phyloP scores from a whole-genome alignment of 345 rosid genomes.

The Hibiscus trionum region DNA sequence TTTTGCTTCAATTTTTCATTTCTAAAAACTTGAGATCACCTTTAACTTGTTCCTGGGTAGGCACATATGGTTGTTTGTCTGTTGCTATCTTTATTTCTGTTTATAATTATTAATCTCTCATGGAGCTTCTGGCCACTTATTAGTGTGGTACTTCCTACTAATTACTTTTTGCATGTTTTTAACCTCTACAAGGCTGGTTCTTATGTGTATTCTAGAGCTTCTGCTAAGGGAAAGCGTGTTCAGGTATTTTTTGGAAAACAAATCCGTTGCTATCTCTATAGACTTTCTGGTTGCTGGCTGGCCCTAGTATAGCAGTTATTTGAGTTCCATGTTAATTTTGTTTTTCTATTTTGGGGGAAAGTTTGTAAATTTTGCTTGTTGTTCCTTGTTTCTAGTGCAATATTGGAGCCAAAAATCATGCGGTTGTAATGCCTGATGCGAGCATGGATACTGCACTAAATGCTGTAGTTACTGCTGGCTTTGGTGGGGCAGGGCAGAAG shows the following conservation, averaged over 20 bases:
- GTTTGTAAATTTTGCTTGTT: background rate
- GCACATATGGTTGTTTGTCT: background rate
- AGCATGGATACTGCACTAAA: constrained; percentile 63
- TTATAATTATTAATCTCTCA: background rate
- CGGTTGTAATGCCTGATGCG: constrained; percentile 82
- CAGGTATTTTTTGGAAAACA: constrained; percentile 39
- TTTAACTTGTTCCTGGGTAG: background rate
- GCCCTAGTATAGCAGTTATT: background rate
- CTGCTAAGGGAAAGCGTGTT: constrained; percentile 90
- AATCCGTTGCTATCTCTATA: background rate
- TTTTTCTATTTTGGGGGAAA: background rate
- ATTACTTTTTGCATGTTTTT: background rate
- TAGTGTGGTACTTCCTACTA: background rate
- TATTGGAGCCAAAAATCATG: constrained; percentile 97
- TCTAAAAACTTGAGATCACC: too few relatives aligned
- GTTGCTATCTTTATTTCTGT: background rate
- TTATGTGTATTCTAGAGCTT: constrained; percentile 87
- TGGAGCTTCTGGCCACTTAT: background rate
- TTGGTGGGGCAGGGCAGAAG: constrained; percentile 98
- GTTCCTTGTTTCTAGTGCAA: constrained; percentile 49
- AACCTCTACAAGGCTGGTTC: constrained; percentile 63
- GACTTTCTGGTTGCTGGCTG: background rate
- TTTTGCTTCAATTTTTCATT: background rate
- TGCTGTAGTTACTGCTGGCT: constrained; percentile 90
- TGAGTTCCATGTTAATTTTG: background rate